Percentiles rank a stretch among this genome's conserved stretches.
phyloP scores from a whole-genome alignment of 805 yeast species.

The Cyberlindnera japonica region DNA sequence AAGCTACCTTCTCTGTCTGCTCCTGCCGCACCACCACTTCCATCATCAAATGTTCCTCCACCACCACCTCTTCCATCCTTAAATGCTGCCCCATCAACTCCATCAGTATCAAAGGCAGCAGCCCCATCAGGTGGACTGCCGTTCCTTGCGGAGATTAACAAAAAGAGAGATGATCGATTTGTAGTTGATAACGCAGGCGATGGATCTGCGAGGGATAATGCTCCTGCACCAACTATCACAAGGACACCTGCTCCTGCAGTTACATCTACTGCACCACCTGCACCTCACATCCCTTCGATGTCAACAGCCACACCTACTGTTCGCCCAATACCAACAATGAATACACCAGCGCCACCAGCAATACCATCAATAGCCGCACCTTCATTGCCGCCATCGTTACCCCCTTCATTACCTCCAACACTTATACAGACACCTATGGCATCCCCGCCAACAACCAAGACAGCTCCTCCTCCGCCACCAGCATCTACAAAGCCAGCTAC shows the following conservation, averaged over 20 bases:
- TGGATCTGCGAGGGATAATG: constrained; percentile 9
- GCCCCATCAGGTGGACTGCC: constrained; percentile 37
- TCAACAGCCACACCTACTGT: constrained; percentile 13
- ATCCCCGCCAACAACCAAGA: constrained; percentile 13
- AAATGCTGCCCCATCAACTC: constrained; percentile 17
- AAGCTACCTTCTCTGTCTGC: constrained; percentile 21
- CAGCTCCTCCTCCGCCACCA: constrained; percentile 26
- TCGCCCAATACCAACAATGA: constrained; percentile 17
- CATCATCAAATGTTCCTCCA: constrained; percentile 11
- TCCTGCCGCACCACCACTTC: constrained; percentile 18
- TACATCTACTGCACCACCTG: constrained; percentile 14
- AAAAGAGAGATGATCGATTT: constrained; percentile 42
- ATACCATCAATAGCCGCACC: constrained; percentile 16
- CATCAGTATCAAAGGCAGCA: constrained; percentile 15
- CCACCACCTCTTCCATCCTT: constrained; percentile 21
- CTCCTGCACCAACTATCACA: constrained; percentile 3
- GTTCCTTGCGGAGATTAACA: constrained; percentile 46
- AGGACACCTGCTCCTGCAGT: constrained; percentile 28
- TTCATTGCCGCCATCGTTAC: constrained; percentile 21
- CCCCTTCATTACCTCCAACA: constrained; percentile 21
- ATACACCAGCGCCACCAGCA: constrained; percentile 15
- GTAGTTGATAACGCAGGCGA: constrained; percentile 34
- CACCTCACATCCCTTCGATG: not conserved
- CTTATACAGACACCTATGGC: constrained; percentile 1
- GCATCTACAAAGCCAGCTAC: constrained; percentile 24